Evolutionary conservation across 2,329 filamentous ascomycete genomes (phyloP).

Genomic region (Ceratocystis eucalypticola): DNA sequence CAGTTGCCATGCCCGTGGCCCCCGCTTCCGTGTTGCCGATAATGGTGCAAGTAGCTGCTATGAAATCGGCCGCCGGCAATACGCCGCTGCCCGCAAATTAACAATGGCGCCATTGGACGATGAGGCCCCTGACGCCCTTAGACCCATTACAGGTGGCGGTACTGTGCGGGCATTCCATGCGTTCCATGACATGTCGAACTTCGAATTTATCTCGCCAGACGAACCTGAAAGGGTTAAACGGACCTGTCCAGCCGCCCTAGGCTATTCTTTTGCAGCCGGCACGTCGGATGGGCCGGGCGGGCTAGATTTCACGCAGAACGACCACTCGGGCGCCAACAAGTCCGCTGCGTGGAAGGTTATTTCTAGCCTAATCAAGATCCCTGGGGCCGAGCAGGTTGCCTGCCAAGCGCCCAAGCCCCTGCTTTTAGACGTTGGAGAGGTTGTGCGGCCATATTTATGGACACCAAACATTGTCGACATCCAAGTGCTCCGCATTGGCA

Average conservation of each 20-base stretch:
- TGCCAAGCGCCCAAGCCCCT: conserved; percentile 79
- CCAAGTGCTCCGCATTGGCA: conserved; percentile 71
- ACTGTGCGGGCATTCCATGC: conserved; percentile 72
- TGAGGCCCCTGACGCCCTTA: conserved; percentile 22
- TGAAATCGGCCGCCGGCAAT: conserved; percentile 65
- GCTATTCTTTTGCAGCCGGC: conserved; percentile 85
- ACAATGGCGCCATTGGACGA: not conserved
- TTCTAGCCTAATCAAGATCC: conserved; percentile 55
- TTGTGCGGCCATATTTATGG: conserved; percentile 70
- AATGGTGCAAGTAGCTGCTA: conserved; percentile 60
- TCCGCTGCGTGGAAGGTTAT: conserved; percentile 68
- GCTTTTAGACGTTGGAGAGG: conserved; percentile 74
- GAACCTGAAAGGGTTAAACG: conserved; percentile 52
- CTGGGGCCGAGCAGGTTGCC: conserved; percentile 51
- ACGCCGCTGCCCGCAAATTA: conserved; percentile 38
- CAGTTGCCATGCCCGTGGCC: conserved; percentile 60
- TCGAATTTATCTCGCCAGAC: conserved; percentile 51
- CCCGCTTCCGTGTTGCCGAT: conserved; percentile 53
- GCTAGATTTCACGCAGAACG: conserved; percentile 88
- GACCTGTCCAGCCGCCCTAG: conserved; percentile 77
- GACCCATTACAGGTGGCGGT: conserved; percentile 41
- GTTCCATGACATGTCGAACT: conserved; percentile 69
- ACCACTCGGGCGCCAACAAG: conserved; percentile 52
- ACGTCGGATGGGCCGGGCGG: conserved; percentile 83
- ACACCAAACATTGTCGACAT: conserved; percentile 84